phyloP scores from a whole-genome alignment of 2,329 filamentous ascomycete genomes.

The Fusarium tjaetaba region DNA sequence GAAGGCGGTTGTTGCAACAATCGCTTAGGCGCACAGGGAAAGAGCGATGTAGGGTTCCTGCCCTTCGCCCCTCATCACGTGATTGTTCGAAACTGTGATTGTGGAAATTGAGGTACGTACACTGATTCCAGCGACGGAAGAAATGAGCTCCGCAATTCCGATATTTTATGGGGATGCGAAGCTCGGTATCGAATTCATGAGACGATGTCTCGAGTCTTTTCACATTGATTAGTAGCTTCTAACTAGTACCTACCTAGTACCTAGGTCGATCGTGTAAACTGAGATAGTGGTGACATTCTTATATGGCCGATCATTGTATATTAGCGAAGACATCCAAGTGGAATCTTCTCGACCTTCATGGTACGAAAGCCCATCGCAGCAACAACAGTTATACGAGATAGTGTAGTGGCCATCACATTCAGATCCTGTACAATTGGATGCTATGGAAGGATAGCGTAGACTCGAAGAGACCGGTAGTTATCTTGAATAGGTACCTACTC shows the following conservation, averaged over 20 bases:
- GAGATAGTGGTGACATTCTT: background rate
- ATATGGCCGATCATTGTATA: background rate
- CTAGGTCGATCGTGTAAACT: background rate
- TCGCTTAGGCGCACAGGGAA: conserved; percentile 9
- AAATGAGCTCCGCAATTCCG: conserved; percentile 15
- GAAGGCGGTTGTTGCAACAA: conserved; percentile 35
- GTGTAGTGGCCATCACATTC: background rate
- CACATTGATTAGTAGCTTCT: background rate
- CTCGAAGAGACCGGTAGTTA: background rate
- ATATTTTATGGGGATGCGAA: background rate
- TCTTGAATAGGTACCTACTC: background rate
- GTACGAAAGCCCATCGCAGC: background rate
- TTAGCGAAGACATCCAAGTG: background rate
- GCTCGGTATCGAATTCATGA: background rate
- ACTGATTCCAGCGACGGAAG: background rate
- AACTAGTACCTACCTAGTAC: too few species aligned
- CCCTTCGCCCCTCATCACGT: conserved; percentile 43
- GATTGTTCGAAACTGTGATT: background rate
- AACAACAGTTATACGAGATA: background rate
- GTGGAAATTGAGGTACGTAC: background rate
- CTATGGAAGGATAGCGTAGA: background rate
- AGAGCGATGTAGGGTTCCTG: conserved; percentile 50
- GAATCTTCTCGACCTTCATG: background rate
- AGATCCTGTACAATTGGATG: background rate
- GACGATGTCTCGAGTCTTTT: background rate